Percentiles rank a stretch among this genome's conserved stretches.
These are phyloP conservation scores for Metschnikowia rubicola DNA, from an alignment of 805 yeast species.

Conservation along the genomic window DNA sequence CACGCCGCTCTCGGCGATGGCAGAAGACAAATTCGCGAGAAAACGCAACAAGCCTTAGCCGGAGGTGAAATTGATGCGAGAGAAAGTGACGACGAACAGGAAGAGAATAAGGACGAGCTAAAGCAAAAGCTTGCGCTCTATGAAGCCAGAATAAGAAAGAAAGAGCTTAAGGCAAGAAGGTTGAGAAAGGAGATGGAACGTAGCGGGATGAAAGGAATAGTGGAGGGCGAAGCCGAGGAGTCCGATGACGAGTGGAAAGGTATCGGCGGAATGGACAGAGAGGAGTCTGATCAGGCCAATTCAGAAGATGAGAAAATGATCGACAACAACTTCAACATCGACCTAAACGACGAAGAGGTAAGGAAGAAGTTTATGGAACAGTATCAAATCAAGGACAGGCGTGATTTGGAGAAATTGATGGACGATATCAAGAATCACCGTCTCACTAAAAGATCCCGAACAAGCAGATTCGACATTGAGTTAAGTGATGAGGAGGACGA, in stretches of 20 bases:
- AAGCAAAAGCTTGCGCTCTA: conserved; percentile 31
- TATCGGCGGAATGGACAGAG: conserved; percentile 70
- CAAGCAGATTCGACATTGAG: conserved; percentile 55
- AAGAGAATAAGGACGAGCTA: conserved; percentile 24
- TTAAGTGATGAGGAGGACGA: conserved; percentile 76
- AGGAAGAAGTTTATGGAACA: conserved; percentile 57
- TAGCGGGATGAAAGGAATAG: conserved; percentile 54
- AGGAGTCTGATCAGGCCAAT: conserved; percentile 54
- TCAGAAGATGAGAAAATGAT: conserved; percentile 77
- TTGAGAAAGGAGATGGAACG: conserved; percentile 52
- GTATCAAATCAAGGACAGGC: conserved; percentile 58
- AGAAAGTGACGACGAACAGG: conserved; percentile 21
- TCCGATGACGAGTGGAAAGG: conserved; percentile 89
- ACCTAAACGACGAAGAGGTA: conserved; percentile 55
- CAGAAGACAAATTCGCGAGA: conserved; percentile 18
- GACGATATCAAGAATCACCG: conserved; percentile 73
- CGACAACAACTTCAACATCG: conserved; percentile 61
- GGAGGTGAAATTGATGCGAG: conserved; percentile 16
- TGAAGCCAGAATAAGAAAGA: conserved; percentile 36
- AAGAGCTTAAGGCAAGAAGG: conserved; percentile 32
- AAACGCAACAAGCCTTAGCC: background rate
- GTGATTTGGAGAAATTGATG: conserved; percentile 60
- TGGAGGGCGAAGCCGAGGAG: conserved; percentile 84
- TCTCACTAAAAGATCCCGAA: conserved; percentile 54
- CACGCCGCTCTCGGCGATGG: conserved; percentile 25